Evolutionary conservation across 176 grass and related monocot genomes (phyloP), one percentile per base, ranked within the genome.

Genomic region (Urochloa ruziziensis): DNA sequence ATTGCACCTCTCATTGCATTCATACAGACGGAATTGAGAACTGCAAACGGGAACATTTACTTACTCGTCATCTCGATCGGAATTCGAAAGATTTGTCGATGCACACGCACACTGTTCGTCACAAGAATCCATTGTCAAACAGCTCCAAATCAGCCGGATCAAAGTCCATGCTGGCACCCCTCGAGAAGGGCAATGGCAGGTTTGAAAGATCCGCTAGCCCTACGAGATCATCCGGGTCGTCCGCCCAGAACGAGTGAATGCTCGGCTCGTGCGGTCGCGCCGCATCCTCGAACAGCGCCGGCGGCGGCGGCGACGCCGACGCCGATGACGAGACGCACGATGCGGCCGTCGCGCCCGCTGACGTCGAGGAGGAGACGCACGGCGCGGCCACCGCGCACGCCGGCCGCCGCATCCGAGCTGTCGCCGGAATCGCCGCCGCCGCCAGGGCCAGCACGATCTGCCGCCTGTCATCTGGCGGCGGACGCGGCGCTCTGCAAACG

Each of bases 121-220:
- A 67, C 19, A 21, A 67, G 61, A 81, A 66, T 0, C 48, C 47
- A 1, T 3, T 13, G 63, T 73, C 61, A 57, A 73, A 57, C 11
- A 88, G 28, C 6, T 28, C 65, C 19, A 65, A 49, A 79, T 79
- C 42, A 2, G 1, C 58, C 42, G 11, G 49, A 25, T 33, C 10
- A 7, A 83, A 34, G 46, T 78, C 80, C 35, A 78, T 4, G 28
- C 21, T 34, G 33, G 35, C 66, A 17, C 57, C 66, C n/a, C n/a
- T n/a, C 6, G 77, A 63, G 28, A 54, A 48, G 1, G 87, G 75
- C 68, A 84, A 39, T 16, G 75, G 82, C 7, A 89, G 75, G 52
- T 81, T 21, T 0, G 24, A 34, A 16, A 81, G 77, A 75, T 89
- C 75, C 4, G 68, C 17, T 1, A 49, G 28, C 18, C 74, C 57